Conservation (phyloP, 306 rosid genomes). For the Quercus suber region DNA sequence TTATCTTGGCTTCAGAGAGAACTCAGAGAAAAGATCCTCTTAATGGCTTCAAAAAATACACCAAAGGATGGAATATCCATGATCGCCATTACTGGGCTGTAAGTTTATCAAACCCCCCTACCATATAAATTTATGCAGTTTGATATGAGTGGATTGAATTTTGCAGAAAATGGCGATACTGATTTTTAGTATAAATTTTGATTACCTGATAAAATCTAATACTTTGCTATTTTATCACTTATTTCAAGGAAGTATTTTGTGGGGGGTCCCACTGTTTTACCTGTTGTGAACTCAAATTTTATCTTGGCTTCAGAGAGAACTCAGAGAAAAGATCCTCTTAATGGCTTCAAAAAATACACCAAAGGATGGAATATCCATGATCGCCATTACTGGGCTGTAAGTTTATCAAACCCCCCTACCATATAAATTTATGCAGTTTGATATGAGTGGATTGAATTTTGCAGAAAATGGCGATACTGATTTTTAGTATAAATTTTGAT, state of each 20-base stretch:
- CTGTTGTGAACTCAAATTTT: constrained; percentile 31
- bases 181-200: background rate
- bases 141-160: background rate
- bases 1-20: constrained; percentile 43
- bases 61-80: constrained; percentile 51
- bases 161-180: no score
- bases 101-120: constrained; percentile 4
- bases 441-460: no score
- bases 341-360: constrained; percentile 40
- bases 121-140: background rate
- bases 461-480: no score
- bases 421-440: background rate
- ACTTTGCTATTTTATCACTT: no score
- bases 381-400: constrained; percentile 63
- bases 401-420: background rate
- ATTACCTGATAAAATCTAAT: background rate
- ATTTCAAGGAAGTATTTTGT: constrained; percentile 23
- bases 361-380: constrained; percentile 55
- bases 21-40: constrained; percentile 54
- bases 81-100: constrained; percentile 66
- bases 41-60: constrained; percentile 38
- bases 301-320: constrained; percentile 47
- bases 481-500: background rate
- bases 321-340: constrained; percentile 47
- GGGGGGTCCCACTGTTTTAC: constrained; percentile 38